These are phyloP conservation scores for Trypanosoma brucei DNA, from an alignment of 208 protist genomes.

Conservation along the genomic window DNA sequence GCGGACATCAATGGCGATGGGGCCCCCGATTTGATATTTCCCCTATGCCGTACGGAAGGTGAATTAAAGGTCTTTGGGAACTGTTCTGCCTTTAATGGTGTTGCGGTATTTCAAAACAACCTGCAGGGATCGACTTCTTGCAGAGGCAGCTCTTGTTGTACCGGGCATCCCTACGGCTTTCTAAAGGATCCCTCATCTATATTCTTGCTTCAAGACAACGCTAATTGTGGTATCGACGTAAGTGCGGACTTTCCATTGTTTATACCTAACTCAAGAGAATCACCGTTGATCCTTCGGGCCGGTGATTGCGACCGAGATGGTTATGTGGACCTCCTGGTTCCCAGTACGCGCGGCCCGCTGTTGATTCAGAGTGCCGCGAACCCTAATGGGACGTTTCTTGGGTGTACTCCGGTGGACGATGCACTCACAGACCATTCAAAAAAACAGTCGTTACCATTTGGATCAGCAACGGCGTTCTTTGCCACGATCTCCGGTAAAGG, in stretches of 20 bases:
- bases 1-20: conserved; percentile 58
- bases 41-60: conserved; percentile 20
- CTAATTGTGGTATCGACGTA: conserved; percentile 8
- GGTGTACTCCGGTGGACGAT: conserved; percentile 16
- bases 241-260: background rate
- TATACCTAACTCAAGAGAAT: conserved; percentile 13
- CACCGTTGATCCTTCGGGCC: conserved; percentile 45
- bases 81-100: conserved; percentile 11
- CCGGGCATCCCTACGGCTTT: conserved; percentile 18
- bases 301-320: conserved; percentile 66
- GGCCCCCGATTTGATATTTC: conserved; percentile 41
- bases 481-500: conserved; percentile 25
- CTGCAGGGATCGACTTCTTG: conserved; percentile 7
- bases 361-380: conserved; percentile 28
- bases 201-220: conserved; percentile 9
- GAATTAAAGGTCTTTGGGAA: conserved; percentile 5
- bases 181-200: conserved; percentile 1
- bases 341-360: conserved; percentile 56
- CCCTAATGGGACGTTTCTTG: conserved; percentile 10
- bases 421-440: background rate
- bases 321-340: conserved; percentile 46
- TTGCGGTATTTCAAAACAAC: conserved; percentile 16
- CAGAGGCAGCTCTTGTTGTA: conserved; percentile 9
- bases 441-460: background rate
- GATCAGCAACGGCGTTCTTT: conserved; percentile 43